Percentiles rank a stretch among this genome's conserved stretches.
These are phyloP conservation scores for Ichthyophthirius multifiliis DNA, from an alignment of 169 alveolate species.

Conservation along the genomic window DNA sequence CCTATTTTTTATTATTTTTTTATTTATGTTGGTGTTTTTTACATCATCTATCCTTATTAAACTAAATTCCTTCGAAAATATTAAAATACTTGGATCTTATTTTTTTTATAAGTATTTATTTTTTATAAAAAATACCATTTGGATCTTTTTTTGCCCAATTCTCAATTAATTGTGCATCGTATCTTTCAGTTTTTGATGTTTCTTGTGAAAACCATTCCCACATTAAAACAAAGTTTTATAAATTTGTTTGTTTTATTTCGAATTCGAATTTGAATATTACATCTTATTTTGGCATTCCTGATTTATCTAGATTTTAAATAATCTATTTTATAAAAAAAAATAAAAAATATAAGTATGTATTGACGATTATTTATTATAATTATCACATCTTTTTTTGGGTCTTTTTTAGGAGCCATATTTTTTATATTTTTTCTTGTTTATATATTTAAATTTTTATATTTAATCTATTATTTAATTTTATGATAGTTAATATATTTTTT, in stretches of 20 bases:
- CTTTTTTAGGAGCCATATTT: constrained; percentile 12
- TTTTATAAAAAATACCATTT: neutral
- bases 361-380: neutral
- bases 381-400: neutral
- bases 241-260: constrained; percentile 10
- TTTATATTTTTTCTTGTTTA: no score
- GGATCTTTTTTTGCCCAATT: constrained; percentile 14
- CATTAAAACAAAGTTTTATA: constrained; percentile 26
- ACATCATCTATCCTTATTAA: constrained; percentile 26
- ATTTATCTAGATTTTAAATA: constrained; percentile 19
- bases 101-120: neutral
- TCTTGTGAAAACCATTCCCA: constrained; percentile 31
- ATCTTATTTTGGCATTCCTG: constrained; percentile 29
- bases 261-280: constrained; percentile 26
- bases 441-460: no score
- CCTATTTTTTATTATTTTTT: neutral
- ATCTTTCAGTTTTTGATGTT: constrained; percentile 21
- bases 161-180: constrained; percentile 24
- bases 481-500: no score
- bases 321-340: neutral
- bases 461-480: no score
- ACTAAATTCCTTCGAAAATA: constrained; percentile 19
- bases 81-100: neutral
- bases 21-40: neutral
- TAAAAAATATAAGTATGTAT: neutral